These are phyloP conservation scores for Kockiozyma suomiensis DNA, from an alignment of 805 yeast genomes.

Conservation along the genomic window DNA sequence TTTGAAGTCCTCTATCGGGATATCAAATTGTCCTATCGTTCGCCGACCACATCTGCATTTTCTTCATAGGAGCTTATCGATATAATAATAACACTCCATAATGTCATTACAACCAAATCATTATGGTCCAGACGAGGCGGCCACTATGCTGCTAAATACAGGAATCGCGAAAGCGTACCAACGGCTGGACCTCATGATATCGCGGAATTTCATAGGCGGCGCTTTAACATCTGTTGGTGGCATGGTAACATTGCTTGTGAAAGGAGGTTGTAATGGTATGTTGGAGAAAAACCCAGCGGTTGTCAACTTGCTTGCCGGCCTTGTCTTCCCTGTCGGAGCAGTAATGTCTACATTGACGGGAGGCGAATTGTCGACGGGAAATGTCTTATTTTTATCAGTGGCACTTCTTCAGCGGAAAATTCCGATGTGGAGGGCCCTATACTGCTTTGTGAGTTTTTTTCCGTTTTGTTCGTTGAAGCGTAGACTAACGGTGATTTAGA, in stretches of 20 bases:
- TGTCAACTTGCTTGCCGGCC: conserved; percentile 28
- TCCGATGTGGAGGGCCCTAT: conserved; percentile 26
- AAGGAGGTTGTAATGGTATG: conserved; percentile 32
- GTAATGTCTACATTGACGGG: conserved; percentile 33
- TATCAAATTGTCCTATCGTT: not conserved
- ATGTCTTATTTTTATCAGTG: conserved; percentile 25
- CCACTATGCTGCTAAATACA: conserved; percentile 21
- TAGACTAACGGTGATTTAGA: conserved; percentile 1
- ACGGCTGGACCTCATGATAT: conserved; percentile 26
- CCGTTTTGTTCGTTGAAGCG: not conserved
- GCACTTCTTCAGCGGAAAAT: conserved; percentile 31
- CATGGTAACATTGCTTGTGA: conserved; percentile 29
- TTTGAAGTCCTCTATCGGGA: not conserved
- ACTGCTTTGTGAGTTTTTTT: conserved; percentile 19
- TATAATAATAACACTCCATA: not conserved
- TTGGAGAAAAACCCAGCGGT: conserved; percentile 28
- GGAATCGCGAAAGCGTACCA: conserved; percentile 31
- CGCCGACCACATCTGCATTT: not conserved
- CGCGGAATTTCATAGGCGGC: conserved; percentile 33
- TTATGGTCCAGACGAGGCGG: conserved; percentile 31
- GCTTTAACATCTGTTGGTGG: conserved; percentile 35
- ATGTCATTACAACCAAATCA: conserved; percentile 22
- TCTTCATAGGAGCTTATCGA: conserved; percentile 6
- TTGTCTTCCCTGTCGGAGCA: conserved; percentile 34
- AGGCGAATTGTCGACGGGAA: conserved; percentile 34